A percentile compares a stretch with the other conserved stretches of the same genome.
phyloP scores from a whole-genome alignment of 1,284 basidiomycete genomes.

The Vanrija sp. region DNA sequence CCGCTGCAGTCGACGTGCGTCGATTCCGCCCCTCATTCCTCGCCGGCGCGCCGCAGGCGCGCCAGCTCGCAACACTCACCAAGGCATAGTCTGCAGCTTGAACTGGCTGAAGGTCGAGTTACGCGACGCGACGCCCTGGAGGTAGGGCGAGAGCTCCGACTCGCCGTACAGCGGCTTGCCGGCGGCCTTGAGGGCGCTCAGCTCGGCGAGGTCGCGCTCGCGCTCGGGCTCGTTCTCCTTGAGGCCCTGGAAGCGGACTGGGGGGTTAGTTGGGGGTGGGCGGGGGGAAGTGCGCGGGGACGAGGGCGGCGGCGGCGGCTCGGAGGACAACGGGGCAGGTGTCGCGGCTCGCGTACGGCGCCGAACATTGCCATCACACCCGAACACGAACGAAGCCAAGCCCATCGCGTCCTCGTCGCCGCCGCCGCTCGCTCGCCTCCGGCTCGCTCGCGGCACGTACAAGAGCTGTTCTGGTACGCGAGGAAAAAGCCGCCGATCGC shows the following conservation, averaged over 20 bases:
- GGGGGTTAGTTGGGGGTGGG: neutral
- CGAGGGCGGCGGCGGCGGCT: neutral
- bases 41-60: neutral
- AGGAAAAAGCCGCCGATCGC: constrained; percentile 84
- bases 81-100: constrained; percentile 60
- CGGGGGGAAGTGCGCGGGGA: neutral
- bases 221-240: constrained; percentile 83
- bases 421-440: neutral
- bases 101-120: constrained; percentile 92
- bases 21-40: no score
- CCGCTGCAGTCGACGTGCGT: no score
- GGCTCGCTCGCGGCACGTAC: constrained; percentile 54
- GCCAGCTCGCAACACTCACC: constrained; percentile 58
- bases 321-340: no score
- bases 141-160: constrained; percentile 75
- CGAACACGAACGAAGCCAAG: no score
- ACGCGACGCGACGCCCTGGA: constrained; percentile 81
- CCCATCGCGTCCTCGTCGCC: no score
- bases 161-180: constrained; percentile 82
- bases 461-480: constrained; percentile 84
- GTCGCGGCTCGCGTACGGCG: no score
- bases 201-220: constrained; percentile 68
- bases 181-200: constrained; percentile 60
- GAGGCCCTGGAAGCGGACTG: constrained; percentile 97
- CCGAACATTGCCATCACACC: no score